A percentile compares a stretch with the other conserved stretches of the same genome.
Conservation (phyloP, 495 filamentous ascomycete genomes). For the Cercophora samala region DNA sequence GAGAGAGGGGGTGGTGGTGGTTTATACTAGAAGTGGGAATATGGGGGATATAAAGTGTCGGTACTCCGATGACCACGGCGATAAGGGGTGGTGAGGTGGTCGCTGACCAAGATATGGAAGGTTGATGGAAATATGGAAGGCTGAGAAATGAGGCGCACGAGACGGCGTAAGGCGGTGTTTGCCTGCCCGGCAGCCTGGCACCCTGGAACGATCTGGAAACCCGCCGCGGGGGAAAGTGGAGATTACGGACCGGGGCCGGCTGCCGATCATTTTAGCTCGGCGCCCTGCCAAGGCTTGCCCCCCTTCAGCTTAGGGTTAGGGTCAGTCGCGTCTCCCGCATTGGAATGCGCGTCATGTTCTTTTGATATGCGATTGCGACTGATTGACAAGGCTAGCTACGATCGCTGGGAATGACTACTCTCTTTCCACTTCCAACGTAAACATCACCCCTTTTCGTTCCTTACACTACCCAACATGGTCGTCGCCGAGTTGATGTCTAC, state of each 20-base stretch:
- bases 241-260: background rate
- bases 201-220: constrained; percentile 24
- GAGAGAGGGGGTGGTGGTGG: constrained; percentile 19
- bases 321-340: background rate
- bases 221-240: background rate
- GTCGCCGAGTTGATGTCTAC: background rate
- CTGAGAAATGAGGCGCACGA: background rate
- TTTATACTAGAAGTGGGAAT: background rate
- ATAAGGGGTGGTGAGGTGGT: background rate
- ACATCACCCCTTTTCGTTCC: background rate
- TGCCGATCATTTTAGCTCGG: constrained; percentile 15
- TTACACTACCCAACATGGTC: constrained; percentile 8
- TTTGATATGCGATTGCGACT: background rate
- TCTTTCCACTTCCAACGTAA: background rate
- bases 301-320: constrained; percentile 6
- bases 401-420: background rate
- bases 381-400: background rate
- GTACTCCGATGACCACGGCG: background rate
- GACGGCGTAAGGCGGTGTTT: constrained; percentile 8
- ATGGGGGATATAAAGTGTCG: constrained; percentile 15
- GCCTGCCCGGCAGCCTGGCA: constrained; percentile 16
- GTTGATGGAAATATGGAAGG: constrained; percentile 1
- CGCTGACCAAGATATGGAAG: constrained; percentile 19
- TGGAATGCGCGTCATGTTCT: background rate
- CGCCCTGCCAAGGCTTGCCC: constrained; percentile 9